Evolutionary conservation across 2,329 filamentous ascomycete species (phyloP).

Genomic region (Aspergillus clavatus): DNA sequence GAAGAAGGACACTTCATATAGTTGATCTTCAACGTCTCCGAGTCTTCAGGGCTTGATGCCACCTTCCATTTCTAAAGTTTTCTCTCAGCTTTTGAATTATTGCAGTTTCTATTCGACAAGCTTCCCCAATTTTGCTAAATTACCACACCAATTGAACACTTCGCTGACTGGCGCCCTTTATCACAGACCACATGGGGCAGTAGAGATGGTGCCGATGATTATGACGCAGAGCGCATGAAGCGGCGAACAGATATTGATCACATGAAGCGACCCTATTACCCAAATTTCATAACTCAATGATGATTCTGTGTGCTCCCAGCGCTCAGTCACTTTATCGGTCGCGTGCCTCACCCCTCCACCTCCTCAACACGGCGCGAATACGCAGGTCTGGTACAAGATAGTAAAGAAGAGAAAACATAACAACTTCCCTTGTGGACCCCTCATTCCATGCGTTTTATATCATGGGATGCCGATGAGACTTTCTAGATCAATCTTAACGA

Average conservation of each 20-base stretch:
- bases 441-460: background rate
- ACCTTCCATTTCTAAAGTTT: no score
- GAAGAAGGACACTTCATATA: no score
- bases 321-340: background rate
- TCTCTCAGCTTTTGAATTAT: no score
- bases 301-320: background rate
- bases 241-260: conserved; percentile 35
- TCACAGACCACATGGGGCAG: conserved; percentile 89
- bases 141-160: no score
- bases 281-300: conserved; percentile 28
- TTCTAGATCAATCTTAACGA: no score
- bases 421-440: background rate
- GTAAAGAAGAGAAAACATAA: no score
- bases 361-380: background rate
- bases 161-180: background rate
- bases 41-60: no score
- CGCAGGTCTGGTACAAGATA: no score
- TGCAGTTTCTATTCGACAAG: no score
- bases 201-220: conserved; percentile 81
- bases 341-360: background rate
- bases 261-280: conserved; percentile 31
- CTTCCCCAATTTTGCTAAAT: no score
- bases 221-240: conserved; percentile 67
- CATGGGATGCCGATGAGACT: background rate
- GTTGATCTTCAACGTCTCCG: no score